Percentiles rank a stretch among this genome's conserved stretches.
phyloP scores from a whole-genome alignment of 352 stramenopile genomes.

The Phytophthora palmivora region DNA sequence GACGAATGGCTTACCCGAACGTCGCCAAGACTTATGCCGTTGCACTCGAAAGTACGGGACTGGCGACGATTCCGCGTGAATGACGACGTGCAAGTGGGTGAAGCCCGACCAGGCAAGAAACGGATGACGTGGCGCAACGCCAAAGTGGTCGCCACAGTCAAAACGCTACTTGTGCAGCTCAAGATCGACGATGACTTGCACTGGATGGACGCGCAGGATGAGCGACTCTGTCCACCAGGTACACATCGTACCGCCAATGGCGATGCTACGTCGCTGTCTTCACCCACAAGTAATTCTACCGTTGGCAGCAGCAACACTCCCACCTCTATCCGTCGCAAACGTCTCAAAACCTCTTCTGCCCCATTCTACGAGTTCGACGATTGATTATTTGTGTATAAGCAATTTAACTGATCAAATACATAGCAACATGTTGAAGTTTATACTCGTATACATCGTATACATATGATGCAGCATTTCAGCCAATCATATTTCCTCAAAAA shows the following conservation, averaged over 20 bases:
- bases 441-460: too few species aligned
- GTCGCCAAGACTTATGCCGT: constrained; percentile 91
- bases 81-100: constrained; percentile 64
- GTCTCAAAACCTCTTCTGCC: constrained; percentile 26
- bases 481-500: constrained; percentile 13
- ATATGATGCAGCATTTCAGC: too few species aligned
- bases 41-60: constrained; percentile 85
- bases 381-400: neutral
- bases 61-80: constrained; percentile 66
- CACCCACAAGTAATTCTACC: constrained; percentile 16
- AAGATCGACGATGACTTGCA: constrained; percentile 47
- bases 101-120: constrained; percentile 32
- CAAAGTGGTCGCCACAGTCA: constrained; percentile 35
- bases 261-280: constrained; percentile 7
- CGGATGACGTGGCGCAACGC: constrained; percentile 66
- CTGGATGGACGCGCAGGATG: constrained; percentile 71
- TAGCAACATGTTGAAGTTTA: constrained; percentile 30
- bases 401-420: neutral
- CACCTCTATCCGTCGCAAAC: constrained; percentile 19
- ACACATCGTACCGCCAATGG: constrained; percentile 52
- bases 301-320: constrained; percentile 18
- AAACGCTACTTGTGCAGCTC: constrained; percentile 50
- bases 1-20: constrained; percentile 95
- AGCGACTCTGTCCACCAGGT: constrained; percentile 61
- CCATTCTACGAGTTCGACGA: constrained; percentile 18